Base-by-base conservation (phyloP, 2,329 filamentous ascomycete genomes). In the Fusarium sp. region DNA sequence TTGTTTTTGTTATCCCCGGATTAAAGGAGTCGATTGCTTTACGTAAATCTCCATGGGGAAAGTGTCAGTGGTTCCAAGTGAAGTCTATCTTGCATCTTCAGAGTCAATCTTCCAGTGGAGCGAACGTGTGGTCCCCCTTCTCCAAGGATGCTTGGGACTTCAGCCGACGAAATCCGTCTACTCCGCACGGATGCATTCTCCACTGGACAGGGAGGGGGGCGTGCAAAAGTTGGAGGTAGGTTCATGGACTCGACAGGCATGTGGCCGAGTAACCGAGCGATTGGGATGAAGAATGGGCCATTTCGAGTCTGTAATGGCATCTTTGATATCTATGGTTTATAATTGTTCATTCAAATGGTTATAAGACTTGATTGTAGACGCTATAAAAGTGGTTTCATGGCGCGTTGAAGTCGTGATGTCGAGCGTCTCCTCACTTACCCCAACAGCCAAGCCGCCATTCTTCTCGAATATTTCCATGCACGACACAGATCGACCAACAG, bases 31-130 rank as follows among this genome's bases (percentile, higher is more conserved):
- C 9, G 9, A 42, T 46, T 14, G 14, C 46, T 69, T 70, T 58
- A 70, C 67, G 67, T 69, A 70, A 70, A 67, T 60, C 50, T 70
- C 67, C 67, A 69, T 64, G 67, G 67, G 67, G 67, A 67, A 58
- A 67, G 16, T 14, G 54, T 4, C 34, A 27, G 42, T 46, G 42
- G 40, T 23, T 25, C 20, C 40, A 14, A 10, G n/a, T 16, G 10
- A 25, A 46, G 42, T 27, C 42, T 27, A 31, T 33, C 27, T 46
- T 25, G 38, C 18, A 33, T 42, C 25, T 42, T 29, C 4, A 46
- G 59, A 49, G 42, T 49, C 42, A 49, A 49, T 20, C 16, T 50
- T 23, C 36, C 25, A 55, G 64, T 53, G 62, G 62, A 53, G 62
- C 20, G 42, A 49, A 49, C 42, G 14, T 27, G 42, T 55, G 33